Base-by-base conservation (phyloP, 108 stramenopile genomes). In the Fragilaria crotonensis region DNA sequence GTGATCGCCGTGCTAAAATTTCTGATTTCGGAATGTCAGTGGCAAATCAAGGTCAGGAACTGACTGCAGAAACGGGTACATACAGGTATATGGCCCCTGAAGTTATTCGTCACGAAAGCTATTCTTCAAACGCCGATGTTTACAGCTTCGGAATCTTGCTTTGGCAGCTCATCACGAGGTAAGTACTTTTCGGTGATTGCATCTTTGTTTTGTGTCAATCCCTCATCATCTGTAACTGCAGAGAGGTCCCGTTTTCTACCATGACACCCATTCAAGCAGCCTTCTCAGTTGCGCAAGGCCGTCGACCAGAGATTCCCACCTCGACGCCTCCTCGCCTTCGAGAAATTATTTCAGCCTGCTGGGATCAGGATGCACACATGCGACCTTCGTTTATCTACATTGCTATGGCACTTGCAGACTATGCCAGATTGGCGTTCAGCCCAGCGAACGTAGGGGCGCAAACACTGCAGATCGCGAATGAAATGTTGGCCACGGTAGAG, bases 11-110 rank as follows among this genome's bases (percentile, higher is more conserved):
- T 28, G 81, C 75, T 14, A 83, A 83, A 28, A 62, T 83, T 51
- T 61, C 81, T 51, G 81, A 83, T 48, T 83, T 83, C 57, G 81
- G 81, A 21, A 72, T 84, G 29, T 48, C 22, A 54, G 54, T 71
- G 29, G 70, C 62, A 17, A 64, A 62, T 47, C 20, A 22, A 29
- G 72, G 75, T 9, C 64, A 71, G 51, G 83, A 82, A 20, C 76
- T 79, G 25, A 82, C 84, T 9, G 84, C 81, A 1, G 84, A 85
- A 51, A 85, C 80, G 5, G 81, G 85, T 1, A 83, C 85, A 2
- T 83, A 81, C 57, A 63, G 85, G 5, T 72, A 72, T 32, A 79
- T 77, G 81, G 70, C 73, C 17, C 76, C 86, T 18, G 80, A 81
- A 31, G 82, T 84, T 3, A 80, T 88, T 46, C 64, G 78, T 0